These are phyloP conservation scores for Pisolithus tinctorius DNA, from an alignment of 768 basidiomycete genomes.

Conservation along the genomic window DNA sequence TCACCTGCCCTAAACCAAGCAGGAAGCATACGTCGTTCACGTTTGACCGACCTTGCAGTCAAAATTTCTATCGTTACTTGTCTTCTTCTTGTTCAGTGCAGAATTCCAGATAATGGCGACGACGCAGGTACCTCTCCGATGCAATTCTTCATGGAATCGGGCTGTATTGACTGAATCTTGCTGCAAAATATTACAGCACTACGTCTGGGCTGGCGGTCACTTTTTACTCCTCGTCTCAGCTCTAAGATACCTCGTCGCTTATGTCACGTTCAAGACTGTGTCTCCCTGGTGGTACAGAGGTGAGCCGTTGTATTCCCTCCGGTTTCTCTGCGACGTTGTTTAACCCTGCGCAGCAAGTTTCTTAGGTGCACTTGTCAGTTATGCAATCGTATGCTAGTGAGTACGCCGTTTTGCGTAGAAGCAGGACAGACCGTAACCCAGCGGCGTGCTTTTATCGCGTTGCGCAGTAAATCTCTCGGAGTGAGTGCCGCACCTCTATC, in stretches of 20 bases:
- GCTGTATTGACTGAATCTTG: constrained; percentile 5
- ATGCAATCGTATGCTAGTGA: constrained; percentile 89
- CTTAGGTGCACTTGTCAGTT: constrained; percentile 76
- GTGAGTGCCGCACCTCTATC: constrained; percentile 37
- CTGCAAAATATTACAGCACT: constrained; percentile 48
- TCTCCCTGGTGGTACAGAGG: constrained; percentile 79
- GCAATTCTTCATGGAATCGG: not conserved
- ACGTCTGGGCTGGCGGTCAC: constrained; percentile 87
- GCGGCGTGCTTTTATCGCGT: constrained; percentile 10
- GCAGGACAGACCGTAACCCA: constrained; percentile 12
- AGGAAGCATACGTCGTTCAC: constrained; percentile 25
- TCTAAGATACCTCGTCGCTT: constrained; percentile 65
- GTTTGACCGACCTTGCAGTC: constrained; percentile 9
- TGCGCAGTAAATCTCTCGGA: constrained; percentile 65
- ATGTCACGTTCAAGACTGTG: constrained; percentile 54
- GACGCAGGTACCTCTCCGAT: constrained; percentile 49
- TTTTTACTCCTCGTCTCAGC: constrained; percentile 67
- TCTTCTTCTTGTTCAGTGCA: constrained; percentile 8
- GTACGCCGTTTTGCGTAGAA: constrained; percentile 29
- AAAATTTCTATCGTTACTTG: constrained; percentile 25
- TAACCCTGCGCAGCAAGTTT: constrained; percentile 50
- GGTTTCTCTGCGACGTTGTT: not conserved
- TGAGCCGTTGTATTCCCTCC: constrained; percentile 24
- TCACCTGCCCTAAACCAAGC: constrained; percentile 36
- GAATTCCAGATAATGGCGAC: constrained; percentile 49